Evolutionary conservation across 2,329 filamentous ascomycete genomes (phyloP).

Genomic region (Neonectria punicea): DNA sequence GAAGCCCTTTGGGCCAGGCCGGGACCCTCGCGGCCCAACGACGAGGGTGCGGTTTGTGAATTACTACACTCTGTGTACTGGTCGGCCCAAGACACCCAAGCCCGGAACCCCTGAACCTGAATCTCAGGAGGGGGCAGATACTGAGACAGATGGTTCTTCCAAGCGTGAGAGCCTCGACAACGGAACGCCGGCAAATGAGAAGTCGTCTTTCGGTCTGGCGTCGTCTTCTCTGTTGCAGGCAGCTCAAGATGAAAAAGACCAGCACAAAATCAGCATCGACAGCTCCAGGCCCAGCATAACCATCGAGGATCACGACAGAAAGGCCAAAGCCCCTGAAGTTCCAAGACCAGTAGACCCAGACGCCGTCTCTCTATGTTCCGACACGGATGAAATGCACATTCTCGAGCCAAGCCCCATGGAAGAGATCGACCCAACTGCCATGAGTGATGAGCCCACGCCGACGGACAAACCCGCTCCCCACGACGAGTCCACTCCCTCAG

Average conservation of each 20-base stretch:
- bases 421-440: conserved; percentile 34
- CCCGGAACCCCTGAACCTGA: conserved; percentile 12
- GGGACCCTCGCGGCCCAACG: conserved; percentile 39
- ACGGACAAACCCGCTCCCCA: neutral
- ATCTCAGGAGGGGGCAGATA: conserved; percentile 9
- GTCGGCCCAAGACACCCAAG: conserved; percentile 65
- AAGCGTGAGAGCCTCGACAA: conserved; percentile 1
- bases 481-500: neutral
- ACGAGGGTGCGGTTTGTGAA: conserved; percentile 82
- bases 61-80: conserved; percentile 89
- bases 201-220: conserved; percentile 8
- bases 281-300: conserved; percentile 31
- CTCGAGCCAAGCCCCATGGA: conserved; percentile 54
- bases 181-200: neutral
- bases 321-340: conserved; percentile 19
- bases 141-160: neutral
- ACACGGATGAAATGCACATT: conserved; percentile 45
- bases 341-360: conserved; percentile 1
- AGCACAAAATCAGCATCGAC: conserved; percentile 13
- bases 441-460: neutral
- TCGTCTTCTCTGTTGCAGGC: conserved; percentile 12
- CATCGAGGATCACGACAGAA: conserved; percentile 34
- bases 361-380: conserved; percentile 15
- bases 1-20: conserved; percentile 36
- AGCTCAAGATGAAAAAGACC: conserved; percentile 10